Percentiles rank a stretch among this genome's conserved stretches.
phyloP scores from a whole-genome alignment of 1,284 basidiomycete genomes.

The Sphaerobolus stellatus region DNA sequence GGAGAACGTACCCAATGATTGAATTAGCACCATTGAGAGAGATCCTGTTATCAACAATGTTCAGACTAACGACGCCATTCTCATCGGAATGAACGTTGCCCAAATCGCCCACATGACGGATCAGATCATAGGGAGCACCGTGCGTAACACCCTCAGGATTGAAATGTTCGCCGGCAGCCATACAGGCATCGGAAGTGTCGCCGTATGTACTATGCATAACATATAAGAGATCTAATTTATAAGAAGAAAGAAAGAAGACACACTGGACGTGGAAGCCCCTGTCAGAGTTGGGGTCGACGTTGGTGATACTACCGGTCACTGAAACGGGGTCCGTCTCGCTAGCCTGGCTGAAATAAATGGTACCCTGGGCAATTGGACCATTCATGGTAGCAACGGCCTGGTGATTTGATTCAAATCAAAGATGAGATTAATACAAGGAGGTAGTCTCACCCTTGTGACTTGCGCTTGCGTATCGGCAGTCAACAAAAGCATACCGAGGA shows the following conservation, averaged over 20 bases:
- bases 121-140: conserved; percentile 56
- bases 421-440: too few relatives aligned
- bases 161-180: conserved; percentile 72
- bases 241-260: conserved; percentile 15
- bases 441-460: too few relatives aligned
- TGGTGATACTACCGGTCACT: conserved; percentile 42
- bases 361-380: conserved; percentile 35
- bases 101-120: conserved; percentile 76
- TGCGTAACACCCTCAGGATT: conserved; percentile 69
- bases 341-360: conserved; percentile 42
- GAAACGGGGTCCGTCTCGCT: conserved; percentile 38
- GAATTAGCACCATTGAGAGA: conserved; percentile 69
- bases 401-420: too few relatives aligned
- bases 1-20: conserved; percentile 60
- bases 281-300: conserved; percentile 41
- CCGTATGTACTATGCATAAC: conserved; percentile 54
- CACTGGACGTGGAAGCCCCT: conserved; percentile 46
- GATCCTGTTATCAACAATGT: conserved; percentile 59
- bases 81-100: conserved; percentile 70
- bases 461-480: too few relatives aligned
- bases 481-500: too few relatives aligned
- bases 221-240: background rate
- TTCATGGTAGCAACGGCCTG: conserved; percentile 11
- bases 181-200: conserved; percentile 66
- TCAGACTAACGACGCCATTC: conserved; percentile 58